Base-by-base conservation (phyloP, 495 filamentous ascomycete species). In the Annulohypoxylon stygium region DNA sequence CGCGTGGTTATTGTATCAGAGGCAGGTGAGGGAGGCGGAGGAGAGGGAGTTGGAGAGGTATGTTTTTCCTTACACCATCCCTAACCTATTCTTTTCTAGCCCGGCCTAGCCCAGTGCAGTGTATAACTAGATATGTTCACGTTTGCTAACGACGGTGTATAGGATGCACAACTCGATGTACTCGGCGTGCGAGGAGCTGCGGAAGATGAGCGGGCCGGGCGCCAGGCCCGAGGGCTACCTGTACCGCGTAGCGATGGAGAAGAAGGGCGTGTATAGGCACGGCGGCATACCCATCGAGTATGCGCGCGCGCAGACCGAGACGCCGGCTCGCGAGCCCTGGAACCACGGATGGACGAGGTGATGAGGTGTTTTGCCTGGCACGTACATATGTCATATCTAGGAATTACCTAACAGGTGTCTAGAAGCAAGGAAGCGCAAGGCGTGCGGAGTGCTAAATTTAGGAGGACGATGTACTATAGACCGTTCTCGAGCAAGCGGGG, bases 171-270 rank as follows among this genome's bases (percentile, higher is more conserved):
- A 93, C 82, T 87, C 85, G 75, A 97, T 97, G 92, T 83, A 86
- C 59, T 78, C 81, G 39, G 93, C 94, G 26, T 94, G 92, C 83
- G 93, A 97, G 83, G 92, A 91, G 74, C 83, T 98, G 74, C 87
- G 94, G 41, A 87, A 86, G 39, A 88, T 90, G 9, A 87, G 88
- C 14, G 92, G 90, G 0, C 83, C 85, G 2, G 85, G 83, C 2
- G 79, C 78, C 18, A 83, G 85, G 39, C 91, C 93, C 70, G 86
- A 90, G 59, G 94, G 95, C 3, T 91, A 90, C 76, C 79, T 97
- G 80, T 97, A 94, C 83, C 85, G 94, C 11, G 86, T 91, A 61
- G 92, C 93, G 43, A 91, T 97, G 89, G 90, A 90, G 80, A 97
- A 97, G 89, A 91, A 90, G 81, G 92, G 91, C 9, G 80, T 93